Evolutionary conservation across 169 alveolate species (phyloP), one percentile per base, ranked within the genome.

Genomic region (Babesia bovis): DNA sequence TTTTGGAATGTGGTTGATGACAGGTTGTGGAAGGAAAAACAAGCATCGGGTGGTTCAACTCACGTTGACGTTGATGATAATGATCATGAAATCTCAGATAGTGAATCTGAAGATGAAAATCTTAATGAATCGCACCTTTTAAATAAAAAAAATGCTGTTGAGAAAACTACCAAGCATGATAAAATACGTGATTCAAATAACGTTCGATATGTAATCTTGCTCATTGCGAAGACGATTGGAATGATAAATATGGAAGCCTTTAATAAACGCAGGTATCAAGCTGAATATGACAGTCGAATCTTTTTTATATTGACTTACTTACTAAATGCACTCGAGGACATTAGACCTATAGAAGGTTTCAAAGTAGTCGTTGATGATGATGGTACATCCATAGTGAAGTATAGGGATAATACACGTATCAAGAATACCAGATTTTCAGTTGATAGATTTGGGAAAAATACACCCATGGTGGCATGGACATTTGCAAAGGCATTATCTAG

Each of bases 291-390:
- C 23, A 57, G 41, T 15, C 17, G 17, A 10, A 1, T 61, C 1
- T 61, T 61, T 42, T 26, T 28, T 9, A 17, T 40, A 5, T 38
- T 61, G 25, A 61, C 71, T 9, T 61, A 40, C 58, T 40, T 6
- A 25, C 0, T 61, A 26, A 57, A 61, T 17, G 71, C 71, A 19
- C n/a, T n/a, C n/a, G n/a, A n/a, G n/a, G n/a, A n/a, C n/a, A n/a
- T n/a, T n/a, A n/a, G n/a, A n/a, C n/a, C n/a, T n/a, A n/a, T n/a
- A n/a, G n/a, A n/a, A n/a, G n/a, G n/a, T n/a, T n/a, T n/a, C n/a
- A n/a, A n/a, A n/a, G n/a, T n/a, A n/a, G n/a, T n/a, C n/a, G n/a
- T n/a, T n/a, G n/a, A n/a, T n/a, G n/a, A n/a, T n/a, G n/a, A n/a
- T n/a, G n/a, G n/a, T n/a, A n/a, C n/a, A n/a, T n/a, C n/a, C n/a